Base-by-base conservation (phyloP, 2,329 filamentous ascomycete species). In the Aspergillus aculeatus region DNA sequence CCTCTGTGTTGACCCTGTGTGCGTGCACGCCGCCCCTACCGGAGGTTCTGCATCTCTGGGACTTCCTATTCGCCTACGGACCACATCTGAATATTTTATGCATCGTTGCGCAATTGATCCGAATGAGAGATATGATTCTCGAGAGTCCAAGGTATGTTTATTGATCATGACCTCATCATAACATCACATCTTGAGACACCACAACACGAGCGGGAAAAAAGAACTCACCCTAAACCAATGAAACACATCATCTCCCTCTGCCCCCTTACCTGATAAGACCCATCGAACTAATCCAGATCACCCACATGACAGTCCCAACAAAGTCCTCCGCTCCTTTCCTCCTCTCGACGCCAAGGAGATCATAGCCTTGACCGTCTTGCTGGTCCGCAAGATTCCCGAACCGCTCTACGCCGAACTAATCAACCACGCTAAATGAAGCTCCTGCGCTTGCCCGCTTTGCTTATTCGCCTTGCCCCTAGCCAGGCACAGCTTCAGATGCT, bases 1-100 rank as follows among this genome's bases (percentile, higher is more conserved):
- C 95, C 1, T 96, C 91, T 1, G 95, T 99, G 0, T 81, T 98
- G 64, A 99, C 95, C 0, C 84, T 99, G 54, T 97, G 92, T 71
- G 95, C 95, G 26, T 98, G 95, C 75, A 99, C 95, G 16, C 95
- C 95, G 16, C 95, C 95, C 2, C 77, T 99, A 57, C 94, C 94
- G 0, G 94, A 99, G 77, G 95, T 99, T 0, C 78, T 99, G 57
- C 86, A 90, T 63, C 83, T 99, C 2, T 99, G 95, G 95, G 95
- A 99, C 74, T 99, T 99, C 68, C 78, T 99, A 23, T 96, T 99
- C 71, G 94, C 95, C 0, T 99, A 97, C 68, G 95, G 95, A 0
- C 88, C 92, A 38, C 95, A 99, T 75, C 77, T 99, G 62, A 99
- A 99, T 71, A 91, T 99, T 58, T 79, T 99, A 23, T 98, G 95